A percentile compares a stretch with the other conserved stretches of the same genome.
These are phyloP conservation scores for Medicago ruthenica DNA, from an alignment of 306 rosid species.

Conservation along the genomic window DNA sequence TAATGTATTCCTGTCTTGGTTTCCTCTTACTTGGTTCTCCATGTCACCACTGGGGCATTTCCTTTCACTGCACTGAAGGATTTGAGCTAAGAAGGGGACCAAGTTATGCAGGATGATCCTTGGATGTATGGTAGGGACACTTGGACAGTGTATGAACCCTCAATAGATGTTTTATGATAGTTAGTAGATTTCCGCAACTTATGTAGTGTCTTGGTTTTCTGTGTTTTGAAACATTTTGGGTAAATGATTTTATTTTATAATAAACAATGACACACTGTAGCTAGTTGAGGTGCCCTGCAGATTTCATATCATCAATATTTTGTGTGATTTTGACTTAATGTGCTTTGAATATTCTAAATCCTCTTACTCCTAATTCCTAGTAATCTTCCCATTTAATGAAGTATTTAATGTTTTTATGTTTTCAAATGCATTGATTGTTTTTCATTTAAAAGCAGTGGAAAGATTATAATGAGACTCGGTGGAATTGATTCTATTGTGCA, in stretches of 20 bases:
- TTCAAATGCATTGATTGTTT: background rate
- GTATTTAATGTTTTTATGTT: background rate
- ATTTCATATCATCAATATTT: slow-evolving; percentile 17
- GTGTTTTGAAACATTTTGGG: slow-evolving; percentile 42
- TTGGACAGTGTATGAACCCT: slow-evolving; percentile 47
- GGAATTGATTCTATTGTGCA: background rate
- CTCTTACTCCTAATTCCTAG: background rate
- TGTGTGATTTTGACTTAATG: slow-evolving; percentile 27
- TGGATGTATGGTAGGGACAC: slow-evolving; percentile 59
- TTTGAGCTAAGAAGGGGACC: slow-evolving; percentile 70
- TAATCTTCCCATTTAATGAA: background rate
- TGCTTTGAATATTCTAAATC: slow-evolving; percentile 2
- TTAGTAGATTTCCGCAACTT: slow-evolving; percentile 38
- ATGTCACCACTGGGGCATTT: slow-evolving; percentile 53
- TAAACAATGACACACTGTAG: slow-evolving; percentile 3
- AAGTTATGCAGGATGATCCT: slow-evolving; percentile 61
- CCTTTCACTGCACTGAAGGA: slow-evolving; percentile 59
- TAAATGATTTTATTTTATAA: slow-evolving; percentile 34
- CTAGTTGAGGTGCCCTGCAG: slow-evolving; percentile 30
- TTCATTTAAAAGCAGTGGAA: too few species aligned
- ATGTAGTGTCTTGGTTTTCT: slow-evolving; percentile 46
- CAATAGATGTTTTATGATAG: slow-evolving; percentile 46
- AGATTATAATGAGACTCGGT: background rate
- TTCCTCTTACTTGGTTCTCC: slow-evolving; percentile 72
- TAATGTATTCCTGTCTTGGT: slow-evolving; percentile 69